A percentile compares a stretch with the other conserved stretches of the same genome.
These are phyloP conservation scores for Tephrocybe sp. DNA, from an alignment of 768 basidiomycete species.

Conservation along the genomic window DNA sequence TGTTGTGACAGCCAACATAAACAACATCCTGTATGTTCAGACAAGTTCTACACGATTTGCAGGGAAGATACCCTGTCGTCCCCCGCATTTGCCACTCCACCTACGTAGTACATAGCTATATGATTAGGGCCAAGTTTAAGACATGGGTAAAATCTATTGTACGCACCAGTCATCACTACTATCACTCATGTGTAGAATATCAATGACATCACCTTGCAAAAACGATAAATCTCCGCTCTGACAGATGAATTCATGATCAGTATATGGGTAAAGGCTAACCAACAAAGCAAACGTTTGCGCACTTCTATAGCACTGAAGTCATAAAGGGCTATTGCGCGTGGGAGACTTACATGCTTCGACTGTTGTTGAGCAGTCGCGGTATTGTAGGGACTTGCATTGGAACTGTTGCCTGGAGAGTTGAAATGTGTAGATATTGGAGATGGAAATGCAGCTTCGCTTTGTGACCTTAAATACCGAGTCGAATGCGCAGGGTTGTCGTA, in stretches of 20 bases:
- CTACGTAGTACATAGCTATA: conserved; percentile 37
- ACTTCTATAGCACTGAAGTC: conserved; percentile 77
- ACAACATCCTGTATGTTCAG: conserved; percentile 17
- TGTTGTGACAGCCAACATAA: no score
- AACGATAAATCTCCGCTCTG: conserved; percentile 78
- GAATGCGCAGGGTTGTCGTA: conserved; percentile 3
- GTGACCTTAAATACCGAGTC: conserved; percentile 10
- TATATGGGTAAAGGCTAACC: conserved; percentile 1
- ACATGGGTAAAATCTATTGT: neutral
- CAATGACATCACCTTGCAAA: conserved; percentile 72
- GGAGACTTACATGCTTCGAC: no score
- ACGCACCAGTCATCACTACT: conserved; percentile 74
- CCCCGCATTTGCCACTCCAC: conserved; percentile 75
- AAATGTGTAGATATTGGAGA: no score
- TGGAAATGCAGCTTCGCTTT: conserved; percentile 4
- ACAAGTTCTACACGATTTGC: conserved; percentile 81
- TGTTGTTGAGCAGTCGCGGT: no score
- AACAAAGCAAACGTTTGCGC: conserved; percentile 16
- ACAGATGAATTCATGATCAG: no score
- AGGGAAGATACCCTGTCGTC: conserved; percentile 70
- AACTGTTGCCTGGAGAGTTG: no score
- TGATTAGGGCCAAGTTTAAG: neutral
- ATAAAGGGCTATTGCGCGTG: conserved; percentile 72
- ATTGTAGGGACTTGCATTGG: no score
- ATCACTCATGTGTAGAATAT: conserved; percentile 65